Conservation (phyloP, 345 rosid species). For the Hibiscus mutabilis region DNA sequence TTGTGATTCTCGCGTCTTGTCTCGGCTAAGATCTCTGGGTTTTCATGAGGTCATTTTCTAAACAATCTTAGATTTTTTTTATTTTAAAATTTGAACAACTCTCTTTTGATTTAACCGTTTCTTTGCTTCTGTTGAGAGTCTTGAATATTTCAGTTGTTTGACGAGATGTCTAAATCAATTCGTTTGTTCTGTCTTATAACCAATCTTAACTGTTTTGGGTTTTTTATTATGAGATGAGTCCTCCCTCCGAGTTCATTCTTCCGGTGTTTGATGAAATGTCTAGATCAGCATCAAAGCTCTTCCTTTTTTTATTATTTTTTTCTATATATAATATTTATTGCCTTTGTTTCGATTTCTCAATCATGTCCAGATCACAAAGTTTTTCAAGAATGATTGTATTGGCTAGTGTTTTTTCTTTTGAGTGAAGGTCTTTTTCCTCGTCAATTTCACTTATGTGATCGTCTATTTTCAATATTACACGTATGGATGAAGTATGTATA, state of each 20-base stretch:
- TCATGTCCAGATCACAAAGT: conserved; percentile 13
- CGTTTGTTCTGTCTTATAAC: neutral
- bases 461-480: neutral
- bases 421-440: neutral
- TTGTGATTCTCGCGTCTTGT: conserved; percentile 18
- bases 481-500: neutral
- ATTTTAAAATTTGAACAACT: neutral
- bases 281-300: conserved; percentile 13
- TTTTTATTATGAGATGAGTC: neutral
- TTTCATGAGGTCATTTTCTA: conserved; percentile 36
- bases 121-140: conserved; percentile 3
- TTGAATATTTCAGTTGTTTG: conserved; percentile 13
- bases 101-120: conserved; percentile 8
- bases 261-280: conserved; percentile 39
- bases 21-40: conserved; percentile 35
- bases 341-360: neutral
- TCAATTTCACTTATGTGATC: neutral
- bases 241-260: conserved; percentile 8
- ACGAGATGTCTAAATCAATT: conserved; percentile 25
- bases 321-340: neutral
- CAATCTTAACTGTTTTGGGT: neutral
- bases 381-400: conserved; percentile 5
- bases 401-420: neutral
- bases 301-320: neutral
- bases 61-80: neutral